These are phyloP conservation scores for Colletotrichum echinochloae DNA, from an alignment of 2,329 filamentous ascomycete genomes.

Conservation along the genomic window DNA sequence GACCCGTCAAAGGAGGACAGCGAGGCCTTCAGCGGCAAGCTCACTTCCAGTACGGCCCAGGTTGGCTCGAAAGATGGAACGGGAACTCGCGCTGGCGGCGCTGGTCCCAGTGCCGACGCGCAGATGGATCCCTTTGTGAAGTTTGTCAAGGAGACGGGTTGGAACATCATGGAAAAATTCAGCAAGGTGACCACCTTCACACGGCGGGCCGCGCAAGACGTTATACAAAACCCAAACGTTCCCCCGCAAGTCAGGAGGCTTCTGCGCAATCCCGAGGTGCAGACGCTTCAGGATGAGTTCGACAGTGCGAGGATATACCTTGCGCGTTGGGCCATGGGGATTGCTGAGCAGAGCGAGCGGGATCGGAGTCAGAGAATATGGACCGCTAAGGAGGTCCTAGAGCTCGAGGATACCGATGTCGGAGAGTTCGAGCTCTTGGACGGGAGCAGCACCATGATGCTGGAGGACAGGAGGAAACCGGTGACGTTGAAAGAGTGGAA, in stretches of 20 bases:
- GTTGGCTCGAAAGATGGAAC: slow-evolving; percentile 56
- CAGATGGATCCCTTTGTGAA: slow-evolving; percentile 94
- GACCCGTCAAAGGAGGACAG: slow-evolving; percentile 89
- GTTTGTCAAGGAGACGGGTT: slow-evolving; percentile 92
- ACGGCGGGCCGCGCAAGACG: slow-evolving; percentile 87
- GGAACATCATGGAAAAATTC: slow-evolving; percentile 96
- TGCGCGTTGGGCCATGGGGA: slow-evolving; percentile 98
- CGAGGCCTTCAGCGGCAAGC: slow-evolving; percentile 78
- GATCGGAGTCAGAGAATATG: slow-evolving; percentile 89
- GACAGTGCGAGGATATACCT: slow-evolving; percentile 96
- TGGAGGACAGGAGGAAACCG: slow-evolving; percentile 81
- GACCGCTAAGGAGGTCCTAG: slow-evolving; percentile 91
- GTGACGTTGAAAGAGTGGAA: slow-evolving; percentile 91
- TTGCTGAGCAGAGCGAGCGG: slow-evolving; percentile 94
- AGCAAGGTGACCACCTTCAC: slow-evolving; percentile 98
- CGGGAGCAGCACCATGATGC: slow-evolving; percentile 76
- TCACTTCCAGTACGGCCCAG: slow-evolving; percentile 60
- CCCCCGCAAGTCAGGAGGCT: slow-evolving; percentile 89
- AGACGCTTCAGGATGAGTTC: slow-evolving; percentile 95
- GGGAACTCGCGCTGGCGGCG: slow-evolving; percentile 42
- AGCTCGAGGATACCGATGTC: slow-evolving; percentile 93
- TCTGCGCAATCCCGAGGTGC: slow-evolving; percentile 91
- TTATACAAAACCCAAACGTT: slow-evolving; percentile 90
- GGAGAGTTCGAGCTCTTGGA: slow-evolving; percentile 97
- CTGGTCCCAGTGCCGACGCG: slow-evolving; percentile 66